Percentiles rank a stretch among this genome's conserved stretches.
phyloP scores from a whole-genome alignment of 106 monocot species.

The Platanthera guangdongensis region DNA sequence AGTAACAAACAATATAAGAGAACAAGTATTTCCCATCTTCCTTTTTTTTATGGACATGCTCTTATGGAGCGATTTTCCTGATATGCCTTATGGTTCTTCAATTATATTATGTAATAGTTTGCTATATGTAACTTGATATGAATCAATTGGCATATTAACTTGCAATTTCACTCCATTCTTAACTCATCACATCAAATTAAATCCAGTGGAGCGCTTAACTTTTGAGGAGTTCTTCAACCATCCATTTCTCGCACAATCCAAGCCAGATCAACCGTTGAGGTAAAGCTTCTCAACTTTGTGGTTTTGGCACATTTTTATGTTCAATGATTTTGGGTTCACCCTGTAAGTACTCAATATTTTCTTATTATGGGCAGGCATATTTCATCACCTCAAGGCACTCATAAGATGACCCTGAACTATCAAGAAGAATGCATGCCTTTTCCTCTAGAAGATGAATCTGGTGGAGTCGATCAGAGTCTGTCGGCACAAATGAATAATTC shows the following conservation, averaged over 20 bases:
- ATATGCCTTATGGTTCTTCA: background rate
- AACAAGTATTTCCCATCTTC: background rate
- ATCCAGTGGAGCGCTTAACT: conserved; percentile 82
- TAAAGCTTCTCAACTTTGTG: conserved; percentile 11
- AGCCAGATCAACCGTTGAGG: conserved; percentile 40
- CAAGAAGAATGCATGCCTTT: conserved; percentile 88
- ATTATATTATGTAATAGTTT: background rate
- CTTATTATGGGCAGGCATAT: conserved; percentile 18
- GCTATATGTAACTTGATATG: conserved; percentile 6
- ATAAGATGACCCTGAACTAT: conserved; percentile 21
- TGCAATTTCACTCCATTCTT: background rate
- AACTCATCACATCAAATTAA: conserved; percentile 7
- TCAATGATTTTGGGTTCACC: background rate
- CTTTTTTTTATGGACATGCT: background rate
- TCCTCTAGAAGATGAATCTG: conserved; percentile 51
- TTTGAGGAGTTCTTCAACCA: conserved; percentile 96
- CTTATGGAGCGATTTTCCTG: background rate
- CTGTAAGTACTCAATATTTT: background rate
- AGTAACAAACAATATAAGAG: background rate
- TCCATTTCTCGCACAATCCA: conserved; percentile 51
- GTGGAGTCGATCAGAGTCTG: conserved; percentile 24
- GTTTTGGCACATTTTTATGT: background rate
- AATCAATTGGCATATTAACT: conserved; percentile 4
- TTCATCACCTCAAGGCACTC: conserved; percentile 22
- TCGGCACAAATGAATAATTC: conserved; percentile 12